Percentiles rank a stretch among this genome's conserved stretches.
These are phyloP conservation scores for Fusarium sp. DNA, from an alignment of 2,329 filamentous ascomycete species.

Conservation along the genomic window DNA sequence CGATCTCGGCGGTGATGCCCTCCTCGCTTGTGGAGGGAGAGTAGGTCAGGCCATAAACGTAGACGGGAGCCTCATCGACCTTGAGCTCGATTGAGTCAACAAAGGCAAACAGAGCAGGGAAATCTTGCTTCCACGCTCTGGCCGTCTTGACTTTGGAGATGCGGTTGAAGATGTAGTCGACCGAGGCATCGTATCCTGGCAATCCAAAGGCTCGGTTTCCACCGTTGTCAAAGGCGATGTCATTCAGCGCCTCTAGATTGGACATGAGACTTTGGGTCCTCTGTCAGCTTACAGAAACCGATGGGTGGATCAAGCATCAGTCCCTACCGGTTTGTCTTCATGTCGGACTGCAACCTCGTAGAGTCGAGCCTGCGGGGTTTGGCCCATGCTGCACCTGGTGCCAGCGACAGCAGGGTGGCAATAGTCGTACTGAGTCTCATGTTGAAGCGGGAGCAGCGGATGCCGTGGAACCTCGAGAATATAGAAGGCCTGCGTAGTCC, in stretches of 20 bases:
- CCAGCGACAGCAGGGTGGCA: constrained; percentile 19
- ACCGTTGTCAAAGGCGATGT: constrained; percentile 50
- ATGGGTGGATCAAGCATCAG: accelerated
- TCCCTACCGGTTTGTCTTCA: constrained; percentile 28
- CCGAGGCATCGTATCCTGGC: constrained; percentile 59
- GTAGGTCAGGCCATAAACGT: constrained; percentile 36
- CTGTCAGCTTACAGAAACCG: neutral
- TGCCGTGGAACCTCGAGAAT: too few species aligned
- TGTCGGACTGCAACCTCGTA: constrained; percentile 23
- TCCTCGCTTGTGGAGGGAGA: constrained; percentile 30
- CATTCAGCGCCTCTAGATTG: constrained; percentile 28
- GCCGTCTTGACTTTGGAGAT: constrained; percentile 52
- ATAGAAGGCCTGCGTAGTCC: neutral
- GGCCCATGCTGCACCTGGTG: constrained; percentile 6
- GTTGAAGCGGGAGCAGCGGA: neutral
- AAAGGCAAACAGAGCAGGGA: constrained; percentile 58
- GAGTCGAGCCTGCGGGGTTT: constrained; percentile 31
- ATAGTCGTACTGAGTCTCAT: constrained; percentile 23
- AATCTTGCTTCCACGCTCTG: constrained; percentile 58
- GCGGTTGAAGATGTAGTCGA: constrained; percentile 59
- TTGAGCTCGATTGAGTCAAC: constrained; percentile 52
- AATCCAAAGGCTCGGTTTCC: constrained; percentile 64
- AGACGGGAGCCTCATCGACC: constrained; percentile 29
- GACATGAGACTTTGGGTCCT: constrained; percentile 15
- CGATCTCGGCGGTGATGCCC: constrained; percentile 36